A percentile compares a stretch with the other conserved stretches of the same genome.
phyloP scores from a whole-genome alignment of 2,329 filamentous ascomycete genomes.

The Metarhizium sp. region DNA sequence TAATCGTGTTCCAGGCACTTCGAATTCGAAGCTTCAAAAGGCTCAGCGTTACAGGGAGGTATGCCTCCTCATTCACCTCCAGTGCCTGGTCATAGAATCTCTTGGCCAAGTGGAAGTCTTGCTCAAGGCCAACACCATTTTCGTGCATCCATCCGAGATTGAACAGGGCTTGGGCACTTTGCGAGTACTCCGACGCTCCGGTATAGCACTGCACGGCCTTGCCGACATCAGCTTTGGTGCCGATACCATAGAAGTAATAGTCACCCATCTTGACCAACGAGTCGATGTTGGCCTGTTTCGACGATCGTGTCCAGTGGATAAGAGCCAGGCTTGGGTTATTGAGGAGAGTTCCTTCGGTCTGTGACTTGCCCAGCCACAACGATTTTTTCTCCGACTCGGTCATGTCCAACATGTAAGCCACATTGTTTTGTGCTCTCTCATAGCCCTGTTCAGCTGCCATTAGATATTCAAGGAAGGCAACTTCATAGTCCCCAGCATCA shows the following conservation, averaged over 20 bases:
- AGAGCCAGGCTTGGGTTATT: constrained; percentile 57
- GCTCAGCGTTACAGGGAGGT: constrained; percentile 83
- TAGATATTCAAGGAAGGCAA: constrained; percentile 71
- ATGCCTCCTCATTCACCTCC: constrained; percentile 86
- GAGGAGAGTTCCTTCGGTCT: constrained; percentile 27
- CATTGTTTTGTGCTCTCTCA: constrained; percentile 81
- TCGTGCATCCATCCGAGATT: constrained; percentile 99
- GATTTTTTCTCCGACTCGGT: constrained; percentile 39
- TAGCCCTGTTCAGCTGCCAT: constrained; percentile 91
- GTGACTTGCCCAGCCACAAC: constrained; percentile 38
- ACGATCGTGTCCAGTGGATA: constrained; percentile 91
- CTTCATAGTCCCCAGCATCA: constrained; percentile 66
- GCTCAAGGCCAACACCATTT: constrained; percentile 83
- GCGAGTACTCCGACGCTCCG: constrained; percentile 80
- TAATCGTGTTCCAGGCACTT: constrained; percentile 92
- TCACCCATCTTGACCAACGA: constrained; percentile 97
- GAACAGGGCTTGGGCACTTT: constrained; percentile 91
- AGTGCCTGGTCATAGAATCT: constrained; percentile 89
- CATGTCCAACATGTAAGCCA: constrained; percentile 77
- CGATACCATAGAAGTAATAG: constrained; percentile 82
- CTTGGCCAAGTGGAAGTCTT: constrained; percentile 96
- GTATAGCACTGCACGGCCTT: constrained; percentile 92
- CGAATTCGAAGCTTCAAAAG: constrained; percentile 75
- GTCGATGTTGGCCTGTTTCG: constrained; percentile 87
- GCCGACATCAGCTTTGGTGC: constrained; percentile 60